These are phyloP conservation scores for Kodamaea alishanica DNA, from an alignment of 1,139 yeast genomes.

Conservation along the genomic window DNA sequence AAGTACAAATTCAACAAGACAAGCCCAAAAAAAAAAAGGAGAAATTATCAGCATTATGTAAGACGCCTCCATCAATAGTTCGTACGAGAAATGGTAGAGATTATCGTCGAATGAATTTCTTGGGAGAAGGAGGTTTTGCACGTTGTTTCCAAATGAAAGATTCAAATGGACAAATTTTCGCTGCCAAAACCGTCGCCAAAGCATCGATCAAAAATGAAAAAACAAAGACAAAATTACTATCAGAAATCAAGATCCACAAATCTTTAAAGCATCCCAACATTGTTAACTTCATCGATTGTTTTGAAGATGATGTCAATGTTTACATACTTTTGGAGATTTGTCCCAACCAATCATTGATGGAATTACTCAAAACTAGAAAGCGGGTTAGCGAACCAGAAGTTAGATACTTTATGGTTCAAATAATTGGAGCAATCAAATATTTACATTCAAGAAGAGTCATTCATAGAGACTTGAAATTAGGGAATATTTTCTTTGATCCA, in stretches of 20 bases:
- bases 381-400: conserved; percentile 87
- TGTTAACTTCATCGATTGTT: conserved; percentile 89
- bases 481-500: conserved; percentile 90
- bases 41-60: conserved; percentile 81
- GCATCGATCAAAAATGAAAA: conserved; percentile 88
- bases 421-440: conserved; percentile 89
- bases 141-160: conserved; percentile 97
- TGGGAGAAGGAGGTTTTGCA: conserved; percentile 99
- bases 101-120: conserved; percentile 82
- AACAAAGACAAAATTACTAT: conserved; percentile 81
- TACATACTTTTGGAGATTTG: conserved; percentile 92
- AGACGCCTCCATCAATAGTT: conserved; percentile 91
- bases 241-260: conserved; percentile 94
- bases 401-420: conserved; percentile 84
- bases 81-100: conserved; percentile 84
- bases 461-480: conserved; percentile 91
- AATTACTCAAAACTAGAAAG: conserved; percentile 79
- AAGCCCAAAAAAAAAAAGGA: conserved; percentile 65
- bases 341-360: conserved; percentile 91
- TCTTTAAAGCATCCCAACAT: conserved; percentile 84
- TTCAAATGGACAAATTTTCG: conserved; percentile 79
- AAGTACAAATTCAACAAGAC: conserved; percentile 15
- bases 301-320: conserved; percentile 91
- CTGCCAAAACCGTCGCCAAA: conserved; percentile 97
- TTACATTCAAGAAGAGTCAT: conserved; percentile 92